Base-by-base conservation (phyloP, 2,329 filamentous ascomycete species). In the Aspergillus viridinutans region DNA sequence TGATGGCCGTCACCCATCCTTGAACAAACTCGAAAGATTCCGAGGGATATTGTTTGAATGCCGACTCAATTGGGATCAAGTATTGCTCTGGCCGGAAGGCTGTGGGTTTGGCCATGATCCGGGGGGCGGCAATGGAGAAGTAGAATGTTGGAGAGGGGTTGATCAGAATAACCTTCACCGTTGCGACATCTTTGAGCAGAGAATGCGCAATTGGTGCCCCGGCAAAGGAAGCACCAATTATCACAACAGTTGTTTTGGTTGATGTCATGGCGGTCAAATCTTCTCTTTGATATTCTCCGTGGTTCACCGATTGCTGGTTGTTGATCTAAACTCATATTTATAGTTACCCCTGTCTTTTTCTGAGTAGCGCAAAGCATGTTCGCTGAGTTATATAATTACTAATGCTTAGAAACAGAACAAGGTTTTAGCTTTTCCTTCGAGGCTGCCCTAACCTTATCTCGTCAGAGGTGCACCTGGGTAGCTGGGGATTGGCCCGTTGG, bases 111-210 rank as follows among this genome's bases (percentile, higher is more conserved):
- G 78, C 75, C 32, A 84, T 69, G 42, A 79, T 76, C 35, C 84
- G 78, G 0, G 84, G 83, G 2, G 82, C 78, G 1, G 78, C 82
- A 25, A 81, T 70, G 43, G 78, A 78, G 67, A 77, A 84, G 73
- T 76, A 85, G 72, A 81, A 83, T 43, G 78, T 72, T 3, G 75
- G 72, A 14, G 79, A 79, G 3, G 82, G 81, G 55, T 81, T 79
- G 62, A 87, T 75, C 20, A 85, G 72, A 53, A 80, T 78, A 47
- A 87, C 70, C 56, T 82, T 81, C 66, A 70, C 60, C 5, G 62
- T 57, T 20, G 68, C 48, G 49, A 67, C 64, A 49, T 69, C 67
- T 52, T 70, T 69, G 25, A 78, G 69, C 50, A 78, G 64, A 14
- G 66, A 63, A 55, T 77, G 73, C 35, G 74, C 72, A n/a, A 71